Base-by-base conservation (phyloP, 2,329 filamentous ascomycete genomes). In the Pseudogymnoascus sp. region DNA sequence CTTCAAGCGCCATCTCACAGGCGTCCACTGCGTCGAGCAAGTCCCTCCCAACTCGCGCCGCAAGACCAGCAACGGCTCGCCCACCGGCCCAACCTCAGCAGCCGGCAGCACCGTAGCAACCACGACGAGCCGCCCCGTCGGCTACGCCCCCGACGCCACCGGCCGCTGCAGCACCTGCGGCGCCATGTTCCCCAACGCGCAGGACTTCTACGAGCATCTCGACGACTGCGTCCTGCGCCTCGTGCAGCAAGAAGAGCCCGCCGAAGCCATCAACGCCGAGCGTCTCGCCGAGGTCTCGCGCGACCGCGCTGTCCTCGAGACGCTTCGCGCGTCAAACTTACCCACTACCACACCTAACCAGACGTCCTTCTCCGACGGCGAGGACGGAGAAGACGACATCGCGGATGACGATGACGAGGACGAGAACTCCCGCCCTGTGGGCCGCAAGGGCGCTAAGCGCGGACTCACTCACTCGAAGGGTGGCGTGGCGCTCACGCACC, bases 161-260 rank as follows among this genome's bases (percentile, higher is more conserved):
- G 92, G 91, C 65, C 91, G 88, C 73, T 97, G 93, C 75, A 96
- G 91, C 3, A 97, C 94, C 65, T 97, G 93, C 75, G 90, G 89
- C 12, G 82, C 85, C 41, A 90, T 84, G 6, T 97, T 96, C 72
- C 81, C 82, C 66, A 93, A 88, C 63, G 90, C 93, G 2, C 93
- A 97, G 74, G 93, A 97, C 71, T 97, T 97, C 76, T 97, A 97
- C 73, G 93, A 97, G 77, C 93, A 97, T 79, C 79, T 97, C 66
- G 93, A 88, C 68, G 85, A 88, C 75, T 88, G 86, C 70, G 86
- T 88, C 63, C 76, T 88, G 65, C 83, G 84, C 71, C 87, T 88
- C 68, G 86, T 88, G 25, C 85, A 88, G 72, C 84, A 87, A 72
- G 85, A 87, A 71, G 86, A 89, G 66, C 85, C 85, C 3, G 80